Percentiles rank a stretch among this genome's conserved stretches.
phyloP scores from a whole-genome alignment of 805 yeast species.

The Lipomyces japonicus region DNA sequence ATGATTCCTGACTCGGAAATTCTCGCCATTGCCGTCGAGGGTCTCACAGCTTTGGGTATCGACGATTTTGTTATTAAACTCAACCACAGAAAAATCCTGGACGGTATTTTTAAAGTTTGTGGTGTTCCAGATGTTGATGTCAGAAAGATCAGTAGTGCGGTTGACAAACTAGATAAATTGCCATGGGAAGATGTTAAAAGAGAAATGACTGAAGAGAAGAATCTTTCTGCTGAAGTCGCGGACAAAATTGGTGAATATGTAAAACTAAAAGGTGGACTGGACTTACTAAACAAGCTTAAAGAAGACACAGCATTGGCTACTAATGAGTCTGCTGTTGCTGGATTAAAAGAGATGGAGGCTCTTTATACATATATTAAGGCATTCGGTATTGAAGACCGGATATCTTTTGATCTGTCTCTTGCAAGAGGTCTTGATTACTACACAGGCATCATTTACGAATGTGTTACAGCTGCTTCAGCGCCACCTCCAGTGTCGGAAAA shows the following conservation, averaged over 20 bases:
- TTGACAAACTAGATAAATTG: conserved; percentile 89
- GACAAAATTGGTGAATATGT: conserved; percentile 91
- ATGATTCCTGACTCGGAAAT: conserved; percentile 98
- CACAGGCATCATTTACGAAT: conserved; percentile 95
- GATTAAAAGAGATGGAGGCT: conserved; percentile 73
- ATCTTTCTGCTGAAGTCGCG: conserved; percentile 86
- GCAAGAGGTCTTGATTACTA: conserved; percentile 98
- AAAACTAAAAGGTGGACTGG: conserved; percentile 64
- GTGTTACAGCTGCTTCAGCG: conserved; percentile 93
- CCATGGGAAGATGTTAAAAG: conserved; percentile 94
- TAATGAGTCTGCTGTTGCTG: conserved; percentile 72
- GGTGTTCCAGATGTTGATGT: conserved; percentile 95
- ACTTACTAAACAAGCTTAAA: conserved; percentile 50
- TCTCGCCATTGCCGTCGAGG: conserved; percentile 76
- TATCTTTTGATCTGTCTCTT: conserved; percentile 86
- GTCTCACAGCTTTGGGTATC: conserved; percentile 78
- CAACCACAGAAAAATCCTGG: conserved; percentile 92
- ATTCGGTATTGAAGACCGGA: conserved; percentile 57
- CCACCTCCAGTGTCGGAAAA: conserved; percentile 44
- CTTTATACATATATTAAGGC: conserved; percentile 79
- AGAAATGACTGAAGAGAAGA: conserved; percentile 90
- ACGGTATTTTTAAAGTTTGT: conserved; percentile 91
- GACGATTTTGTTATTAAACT: conserved; percentile 84
- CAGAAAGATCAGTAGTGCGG: conserved; percentile 89
- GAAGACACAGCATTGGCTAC: conserved; percentile 54